Base-by-base conservation (phyloP, 2,329 filamentous ascomycete genomes). In the Colletotrichum tofieldiae region DNA sequence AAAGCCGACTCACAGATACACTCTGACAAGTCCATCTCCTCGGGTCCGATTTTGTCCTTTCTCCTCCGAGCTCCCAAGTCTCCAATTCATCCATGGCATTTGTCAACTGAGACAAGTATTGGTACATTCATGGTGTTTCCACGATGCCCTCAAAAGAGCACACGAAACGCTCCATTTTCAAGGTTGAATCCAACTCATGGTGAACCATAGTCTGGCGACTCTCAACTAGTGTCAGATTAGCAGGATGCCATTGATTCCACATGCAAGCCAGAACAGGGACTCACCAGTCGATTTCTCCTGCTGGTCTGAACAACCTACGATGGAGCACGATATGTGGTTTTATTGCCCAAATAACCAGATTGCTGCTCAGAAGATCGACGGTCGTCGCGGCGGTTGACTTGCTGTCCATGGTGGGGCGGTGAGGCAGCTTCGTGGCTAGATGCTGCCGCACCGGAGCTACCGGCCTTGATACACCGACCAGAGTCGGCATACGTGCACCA, bases 401-500 rank as follows among this genome's bases (percentile, higher is more conserved):
- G 26, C 51, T 7, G 14, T n/a, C 18, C 11, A 9, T 18, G 9
- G 8, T 43, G 39, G 3, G 11, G 29, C 39, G 8, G 29, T 20
- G 52, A 58, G 63, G 8, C 61, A 54, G n/a, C 7, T 6, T 37
- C 12, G 3, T 23, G 5, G 12, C 37, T 26, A 20, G 1, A 29
- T 58, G 11, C 14, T 20, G 11, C 20, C 4, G 8, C 14, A 16
- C n/a, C 4, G 6, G 23, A 51, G n/a, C 49, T 61, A 56, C 4
- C 43, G 32, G 29, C 32, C 47, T 16, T 41, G 55, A 29, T 54
- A 67, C 6, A 71, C 66, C 26, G 65, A 70, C 70, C 70, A 60
- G 5, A 59, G 43, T 9, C 23, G 65, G 39, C 70, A 72, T 16
- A 47, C 39, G 23, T 72, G 70, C 18, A 72, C 52, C 47, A 72